Percentiles rank a stretch among this genome's conserved stretches.
Conservation (phyloP, 306 rosid species). For the Lagenaria siceraria region DNA sequence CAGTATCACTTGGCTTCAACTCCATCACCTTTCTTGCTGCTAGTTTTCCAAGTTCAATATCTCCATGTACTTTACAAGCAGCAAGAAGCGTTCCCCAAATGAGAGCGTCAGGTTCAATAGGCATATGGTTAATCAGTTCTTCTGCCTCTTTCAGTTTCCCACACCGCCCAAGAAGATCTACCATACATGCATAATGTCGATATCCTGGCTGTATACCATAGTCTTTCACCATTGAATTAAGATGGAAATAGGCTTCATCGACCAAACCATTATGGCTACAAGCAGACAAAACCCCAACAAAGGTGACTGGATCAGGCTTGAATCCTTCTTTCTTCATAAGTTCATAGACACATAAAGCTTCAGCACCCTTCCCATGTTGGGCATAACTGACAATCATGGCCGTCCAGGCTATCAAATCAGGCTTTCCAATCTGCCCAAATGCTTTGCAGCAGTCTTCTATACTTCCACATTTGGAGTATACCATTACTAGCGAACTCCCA, state of each 20-base stretch:
- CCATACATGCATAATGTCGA: slow-evolving; percentile 64
- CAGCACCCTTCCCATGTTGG: slow-evolving; percentile 58
- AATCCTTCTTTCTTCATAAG: slow-evolving; percentile 53
- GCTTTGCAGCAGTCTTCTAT: slow-evolving; percentile 54
- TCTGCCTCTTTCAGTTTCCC: slow-evolving; percentile 64
- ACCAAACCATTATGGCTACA: slow-evolving; percentile 63
- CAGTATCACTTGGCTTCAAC: slow-evolving; percentile 43
- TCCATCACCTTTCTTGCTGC: slow-evolving; percentile 51
- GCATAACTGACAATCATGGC: slow-evolving; percentile 66
- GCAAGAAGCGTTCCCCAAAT: slow-evolving; percentile 72
- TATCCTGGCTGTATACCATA: slow-evolving; percentile 37
- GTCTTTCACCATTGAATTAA: slow-evolving; percentile 47
- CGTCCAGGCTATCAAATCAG: slow-evolving; percentile 64
- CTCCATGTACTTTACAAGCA: slow-evolving; percentile 61
- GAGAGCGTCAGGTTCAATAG: slow-evolving; percentile 40
- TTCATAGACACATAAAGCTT: slow-evolving; percentile 54
- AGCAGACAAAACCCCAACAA: slow-evolving; percentile 62
- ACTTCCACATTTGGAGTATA: slow-evolving; percentile 73
- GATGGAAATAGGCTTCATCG: slow-evolving; percentile 58
- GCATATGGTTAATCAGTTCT: slow-evolving; percentile 41
- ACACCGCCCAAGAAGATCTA: slow-evolving; percentile 65
- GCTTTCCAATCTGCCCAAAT: slow-evolving; percentile 48
- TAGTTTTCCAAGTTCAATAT: slow-evolving; percentile 56
- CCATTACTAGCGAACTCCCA: slow-evolving; percentile 58
- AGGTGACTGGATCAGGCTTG: slow-evolving; percentile 61